These are phyloP conservation scores for Candida multigemmis DNA, from an alignment of 805 yeast genomes.

Conservation along the genomic window DNA sequence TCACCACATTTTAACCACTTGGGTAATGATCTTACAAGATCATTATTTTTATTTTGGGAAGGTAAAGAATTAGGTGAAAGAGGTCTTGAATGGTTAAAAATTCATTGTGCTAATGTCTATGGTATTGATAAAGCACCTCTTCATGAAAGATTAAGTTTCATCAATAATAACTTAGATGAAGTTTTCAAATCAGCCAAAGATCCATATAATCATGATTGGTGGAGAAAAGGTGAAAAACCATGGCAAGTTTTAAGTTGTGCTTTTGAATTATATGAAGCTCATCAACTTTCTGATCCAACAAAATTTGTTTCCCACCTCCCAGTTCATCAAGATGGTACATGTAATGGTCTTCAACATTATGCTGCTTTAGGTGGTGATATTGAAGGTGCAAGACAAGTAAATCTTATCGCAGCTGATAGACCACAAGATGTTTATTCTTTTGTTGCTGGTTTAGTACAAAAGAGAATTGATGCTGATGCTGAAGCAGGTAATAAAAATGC, in stretches of 20 bases:
- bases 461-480: slow-evolving; percentile 45
- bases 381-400: slow-evolving; percentile 78
- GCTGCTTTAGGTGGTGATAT: slow-evolving; percentile 83
- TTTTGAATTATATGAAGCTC: slow-evolving; percentile 56
- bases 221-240: slow-evolving; percentile 72
- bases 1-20: slow-evolving; percentile 76
- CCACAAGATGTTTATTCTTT: slow-evolving; percentile 73
- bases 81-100: slow-evolving; percentile 68
- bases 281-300: slow-evolving; percentile 53
- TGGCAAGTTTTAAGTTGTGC: slow-evolving; percentile 76
- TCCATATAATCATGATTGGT: slow-evolving; percentile 56
- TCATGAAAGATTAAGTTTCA: slow-evolving; percentile 51
- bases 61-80: slow-evolving; percentile 57
- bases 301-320: slow-evolving; percentile 64
- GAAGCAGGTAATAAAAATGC: slow-evolving; percentile 49
- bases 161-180: slow-evolving; percentile 47
- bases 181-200: slow-evolving; percentile 50
- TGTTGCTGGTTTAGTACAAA: slow-evolving; percentile 58
- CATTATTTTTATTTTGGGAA: slow-evolving; percentile 66
- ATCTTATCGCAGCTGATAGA: slow-evolving; percentile 56
- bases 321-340: slow-evolving; percentile 81
- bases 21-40: slow-evolving; percentile 72
- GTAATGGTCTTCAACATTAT: slow-evolving; percentile 80
- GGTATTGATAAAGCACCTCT: slow-evolving; percentile 71
- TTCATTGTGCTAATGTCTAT: slow-evolving; percentile 64